Evolutionary conservation across 1,139 yeast genomes (phyloP).

Genomic region (Arxiozyma heterogenica): DNA sequence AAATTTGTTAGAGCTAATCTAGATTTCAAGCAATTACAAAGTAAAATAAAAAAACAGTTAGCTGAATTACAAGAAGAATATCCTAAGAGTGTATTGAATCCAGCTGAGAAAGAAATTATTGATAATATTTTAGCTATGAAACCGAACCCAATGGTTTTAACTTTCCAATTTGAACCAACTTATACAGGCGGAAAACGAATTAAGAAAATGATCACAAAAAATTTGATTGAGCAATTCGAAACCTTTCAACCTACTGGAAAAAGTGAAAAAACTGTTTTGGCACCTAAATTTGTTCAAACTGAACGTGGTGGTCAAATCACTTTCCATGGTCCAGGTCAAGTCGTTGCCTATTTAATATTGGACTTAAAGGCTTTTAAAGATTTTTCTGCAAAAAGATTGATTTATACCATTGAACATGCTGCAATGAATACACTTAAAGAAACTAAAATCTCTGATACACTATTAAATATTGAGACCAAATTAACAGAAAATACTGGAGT

Average conservation of each 20-base stretch:
- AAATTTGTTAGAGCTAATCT: conserved; percentile 51
- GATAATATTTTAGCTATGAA: conserved; percentile 42
- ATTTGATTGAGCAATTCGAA: conserved; percentile 27
- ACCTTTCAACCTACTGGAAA: conserved; percentile 17
- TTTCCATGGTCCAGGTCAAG: conserved; percentile 93
- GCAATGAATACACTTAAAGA: conserved; percentile 44
- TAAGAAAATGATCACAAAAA: conserved; percentile 38
- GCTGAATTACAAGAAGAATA: conserved; percentile 37
- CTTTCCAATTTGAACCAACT: conserved; percentile 76
- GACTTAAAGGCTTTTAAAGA: conserved; percentile 56
- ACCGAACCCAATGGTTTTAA: conserved; percentile 56
- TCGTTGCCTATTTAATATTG: conserved; percentile 74
- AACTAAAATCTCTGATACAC: conserved; percentile 19
- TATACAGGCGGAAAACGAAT: conserved; percentile 87
- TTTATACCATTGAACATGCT: conserved; percentile 57
- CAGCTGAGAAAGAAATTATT: conserved; percentile 40
- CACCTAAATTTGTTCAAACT: conserved; percentile 53
- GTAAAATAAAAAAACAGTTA: conserved; percentile 39
- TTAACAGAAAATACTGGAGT: conserved; percentile 76
- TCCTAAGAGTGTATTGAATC: conserved; percentile 33
- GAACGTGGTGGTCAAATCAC: conserved; percentile 96
- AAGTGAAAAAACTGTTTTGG: conserved; percentile 30
- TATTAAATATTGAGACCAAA: conserved; percentile 40
- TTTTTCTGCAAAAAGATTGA: conserved; percentile 67
- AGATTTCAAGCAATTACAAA: conserved; percentile 48